Evolutionary conservation across 108 stramenopile genomes (phyloP).

Genomic region (Skeletonema marinoi): DNA sequence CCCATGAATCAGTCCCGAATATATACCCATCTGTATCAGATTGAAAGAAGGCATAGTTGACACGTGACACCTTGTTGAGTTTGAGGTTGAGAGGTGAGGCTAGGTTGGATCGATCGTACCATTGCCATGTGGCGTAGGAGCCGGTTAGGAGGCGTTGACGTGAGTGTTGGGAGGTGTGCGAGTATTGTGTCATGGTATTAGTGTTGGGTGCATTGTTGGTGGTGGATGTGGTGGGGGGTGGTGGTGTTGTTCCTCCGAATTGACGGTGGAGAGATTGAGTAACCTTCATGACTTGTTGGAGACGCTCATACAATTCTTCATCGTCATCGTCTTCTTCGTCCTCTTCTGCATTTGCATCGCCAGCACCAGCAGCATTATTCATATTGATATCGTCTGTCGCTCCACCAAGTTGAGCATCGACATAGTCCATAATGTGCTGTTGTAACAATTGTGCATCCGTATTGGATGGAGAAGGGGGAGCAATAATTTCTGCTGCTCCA

Average conservation of each 20-base stretch:
- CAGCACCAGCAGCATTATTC: background rate
- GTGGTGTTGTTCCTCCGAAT: background rate
- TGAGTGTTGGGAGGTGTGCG: background rate
- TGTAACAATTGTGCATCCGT: background rate
- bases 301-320: background rate
- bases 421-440: background rate
- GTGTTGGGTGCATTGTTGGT: background rate
- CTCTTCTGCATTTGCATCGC: background rate
- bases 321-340: background rate
- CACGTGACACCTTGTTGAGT: slow-evolving; percentile 28
- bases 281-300: background rate
- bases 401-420: background rate
- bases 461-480: background rate
- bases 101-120: slow-evolving; percentile 26
- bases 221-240: background rate
- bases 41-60: slow-evolving; percentile 49
- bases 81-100: slow-evolving; percentile 32
- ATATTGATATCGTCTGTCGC: background rate
- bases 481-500: background rate
- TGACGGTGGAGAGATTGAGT: slow-evolving; percentile 4
- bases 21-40: slow-evolving; percentile 33
- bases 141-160: slow-evolving; percentile 47
- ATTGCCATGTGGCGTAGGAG: slow-evolving; percentile 43
- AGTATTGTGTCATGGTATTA: background rate
- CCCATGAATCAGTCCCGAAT: slow-evolving; percentile 50